These are phyloP conservation scores for Tricholoma furcatifolium DNA, from an alignment of 768 basidiomycete species.

Conservation along the genomic window DNA sequence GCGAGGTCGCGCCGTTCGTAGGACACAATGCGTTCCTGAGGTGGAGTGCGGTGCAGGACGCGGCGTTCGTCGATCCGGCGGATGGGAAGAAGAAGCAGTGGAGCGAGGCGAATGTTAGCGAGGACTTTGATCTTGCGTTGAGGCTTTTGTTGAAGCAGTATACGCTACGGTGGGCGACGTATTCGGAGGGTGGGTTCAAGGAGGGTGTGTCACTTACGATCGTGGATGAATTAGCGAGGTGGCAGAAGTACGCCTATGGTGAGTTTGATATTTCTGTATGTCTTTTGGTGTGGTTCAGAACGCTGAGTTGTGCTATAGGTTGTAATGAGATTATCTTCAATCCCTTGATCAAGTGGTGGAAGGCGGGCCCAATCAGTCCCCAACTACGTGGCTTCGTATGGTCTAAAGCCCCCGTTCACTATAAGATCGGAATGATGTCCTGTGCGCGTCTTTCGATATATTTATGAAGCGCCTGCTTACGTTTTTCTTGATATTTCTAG, in stretches of 20 bases:
- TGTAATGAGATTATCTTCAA: conserved; percentile 85
- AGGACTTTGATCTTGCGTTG: conserved; percentile 80
- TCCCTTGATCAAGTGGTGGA: conserved; percentile 76
- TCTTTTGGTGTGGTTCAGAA: conserved; percentile 1
- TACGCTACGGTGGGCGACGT: conserved; percentile 80
- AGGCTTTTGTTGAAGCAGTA: conserved; percentile 69
- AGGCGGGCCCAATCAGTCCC: conserved; percentile 72
- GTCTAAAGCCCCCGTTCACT: conserved; percentile 74
- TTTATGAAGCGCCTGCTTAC: background rate
- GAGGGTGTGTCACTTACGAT: conserved; percentile 86
- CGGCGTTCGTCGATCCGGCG: conserved; percentile 63
- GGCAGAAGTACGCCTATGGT: conserved; percentile 78
- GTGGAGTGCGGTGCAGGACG: conserved; percentile 87
- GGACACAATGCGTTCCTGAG: conserved; percentile 87
- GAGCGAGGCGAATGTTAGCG: conserved; percentile 75
- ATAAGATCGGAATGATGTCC: conserved; percentile 80
- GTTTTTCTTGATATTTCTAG: conserved; percentile 17
- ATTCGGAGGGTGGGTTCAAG: conserved; percentile 82
- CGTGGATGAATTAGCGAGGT: conserved; percentile 86
- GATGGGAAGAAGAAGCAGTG: conserved; percentile 70
- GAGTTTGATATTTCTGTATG: conserved; percentile 9
- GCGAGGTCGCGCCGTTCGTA: conserved; percentile 81
- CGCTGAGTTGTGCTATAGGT: conserved; percentile 26
- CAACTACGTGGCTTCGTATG: conserved; percentile 75
- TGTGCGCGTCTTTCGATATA: conserved; percentile 35